Percentiles rank a stretch among this genome's conserved stretches.
phyloP scores from a whole-genome alignment of 108 stramenopile species.

The Cyclotella distinguenda region DNA sequence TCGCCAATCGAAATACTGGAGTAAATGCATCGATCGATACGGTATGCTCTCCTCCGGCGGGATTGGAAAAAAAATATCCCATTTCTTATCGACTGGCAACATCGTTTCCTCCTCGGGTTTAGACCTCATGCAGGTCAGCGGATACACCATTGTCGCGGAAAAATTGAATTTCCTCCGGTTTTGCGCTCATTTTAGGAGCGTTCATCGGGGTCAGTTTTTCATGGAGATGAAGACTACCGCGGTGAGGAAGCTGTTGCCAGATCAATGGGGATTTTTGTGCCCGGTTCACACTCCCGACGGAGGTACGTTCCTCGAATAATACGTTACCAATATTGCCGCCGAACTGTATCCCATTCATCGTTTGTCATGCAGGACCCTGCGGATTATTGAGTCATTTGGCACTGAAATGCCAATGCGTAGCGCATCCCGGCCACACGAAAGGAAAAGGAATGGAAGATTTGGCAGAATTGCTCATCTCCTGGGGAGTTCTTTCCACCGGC shows the following conservation, averaged over 20 bases:
- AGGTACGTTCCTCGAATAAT: constrained; percentile 7
- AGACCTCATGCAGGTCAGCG: constrained; percentile 97
- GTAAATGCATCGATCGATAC: constrained; percentile 72
- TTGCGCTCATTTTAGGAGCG: constrained; percentile 96
- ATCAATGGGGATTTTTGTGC: constrained; percentile 98
- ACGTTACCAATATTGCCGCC: neutral
- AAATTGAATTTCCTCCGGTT: constrained; percentile 95
- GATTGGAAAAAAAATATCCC: constrained; percentile 89
- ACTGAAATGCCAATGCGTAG: constrained; percentile 67
- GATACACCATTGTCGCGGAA: constrained; percentile 98
- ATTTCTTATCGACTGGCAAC: constrained; percentile 95
- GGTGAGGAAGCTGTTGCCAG: constrained; percentile 96
- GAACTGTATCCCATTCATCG: neutral
- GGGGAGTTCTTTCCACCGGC: constrained; percentile 69
- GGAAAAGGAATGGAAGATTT: constrained; percentile 54
- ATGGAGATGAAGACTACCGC: constrained; percentile 99
- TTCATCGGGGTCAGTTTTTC: constrained; percentile 96
- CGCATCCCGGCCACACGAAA: constrained; percentile 56
- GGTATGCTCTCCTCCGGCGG: constrained; percentile 69
- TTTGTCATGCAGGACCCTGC: constrained; percentile 71
- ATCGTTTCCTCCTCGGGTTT: constrained; percentile 90
- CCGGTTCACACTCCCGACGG: constrained; percentile 99
- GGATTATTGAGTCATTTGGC: constrained; percentile 96
- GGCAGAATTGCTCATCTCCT: constrained; percentile 64
- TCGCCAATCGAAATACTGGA: constrained; percentile 60